Evolutionary conservation across 495 filamentous ascomycete genomes (phyloP).

Genomic region (Daldinia vernicosa): DNA sequence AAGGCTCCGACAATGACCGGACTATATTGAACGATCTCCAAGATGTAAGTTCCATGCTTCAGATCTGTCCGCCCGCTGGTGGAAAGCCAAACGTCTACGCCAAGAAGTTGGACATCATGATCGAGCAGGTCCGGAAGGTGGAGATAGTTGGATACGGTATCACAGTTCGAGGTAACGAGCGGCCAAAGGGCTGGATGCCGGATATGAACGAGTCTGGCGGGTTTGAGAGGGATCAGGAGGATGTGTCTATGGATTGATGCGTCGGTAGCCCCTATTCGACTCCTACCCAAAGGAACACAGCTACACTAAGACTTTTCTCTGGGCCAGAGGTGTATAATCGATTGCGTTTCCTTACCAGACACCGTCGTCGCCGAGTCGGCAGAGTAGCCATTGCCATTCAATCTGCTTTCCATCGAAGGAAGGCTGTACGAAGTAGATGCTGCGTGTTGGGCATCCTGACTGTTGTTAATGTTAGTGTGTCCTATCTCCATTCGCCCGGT

Average conservation of each 20-base stretch:
- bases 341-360: not conserved
- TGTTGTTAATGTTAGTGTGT: not conserved
- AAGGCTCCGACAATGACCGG: conserved; percentile 34
- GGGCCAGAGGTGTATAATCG: not conserved
- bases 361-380: not conserved
- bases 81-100: conserved; percentile 56
- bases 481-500: not conserved
- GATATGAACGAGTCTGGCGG: conserved; percentile 64
- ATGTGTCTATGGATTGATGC: conserved; percentile 39
- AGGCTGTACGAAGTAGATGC: not conserved
- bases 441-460: not conserved
- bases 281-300: not conserved
- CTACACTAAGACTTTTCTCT: not conserved
- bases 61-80: conserved; percentile 68
- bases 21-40: conserved; percentile 81
- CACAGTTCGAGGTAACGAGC: conserved; percentile 83
- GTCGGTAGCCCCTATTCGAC: not conserved
- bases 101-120: conserved; percentile 90
- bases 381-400: not conserved
- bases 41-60: conserved; percentile 74
- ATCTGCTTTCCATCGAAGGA: not conserved
- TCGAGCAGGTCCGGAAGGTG: conserved; percentile 89
- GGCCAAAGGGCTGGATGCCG: conserved; percentile 92
- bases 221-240: conserved; percentile 29
- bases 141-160: conserved; percentile 89